Percentiles rank a stretch among this genome's conserved stretches.
phyloP scores from a whole-genome alignment of 2,329 filamentous ascomycete species.

The Calonectria leucothoes region DNA sequence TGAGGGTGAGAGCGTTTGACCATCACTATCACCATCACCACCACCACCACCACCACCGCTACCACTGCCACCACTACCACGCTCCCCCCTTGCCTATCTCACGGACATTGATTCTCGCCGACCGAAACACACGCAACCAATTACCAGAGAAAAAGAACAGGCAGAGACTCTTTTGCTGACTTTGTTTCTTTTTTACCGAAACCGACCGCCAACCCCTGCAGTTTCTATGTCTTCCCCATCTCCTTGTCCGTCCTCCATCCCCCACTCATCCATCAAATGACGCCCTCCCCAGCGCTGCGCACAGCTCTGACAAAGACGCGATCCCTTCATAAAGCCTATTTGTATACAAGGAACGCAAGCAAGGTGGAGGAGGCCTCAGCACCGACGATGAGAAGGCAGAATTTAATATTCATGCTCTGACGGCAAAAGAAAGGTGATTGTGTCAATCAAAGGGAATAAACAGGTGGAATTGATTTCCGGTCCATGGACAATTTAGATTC shows the following conservation, averaged over 20 bases:
- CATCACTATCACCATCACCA: too few species aligned
- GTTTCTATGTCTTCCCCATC: background rate
- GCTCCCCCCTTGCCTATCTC: background rate
- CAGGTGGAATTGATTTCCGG: too few species aligned
- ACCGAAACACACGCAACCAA: background rate
- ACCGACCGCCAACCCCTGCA: background rate
- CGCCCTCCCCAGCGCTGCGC: background rate
- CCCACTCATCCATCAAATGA: background rate
- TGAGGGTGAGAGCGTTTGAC: background rate
- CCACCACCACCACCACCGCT: too few species aligned
- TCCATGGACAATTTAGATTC: background rate
- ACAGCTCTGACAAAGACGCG: background rate
- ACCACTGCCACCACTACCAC: background rate
- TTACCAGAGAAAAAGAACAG: background rate
- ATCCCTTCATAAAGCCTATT: slow-evolving; percentile 1
- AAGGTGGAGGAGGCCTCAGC: background rate
- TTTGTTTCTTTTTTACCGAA: background rate
- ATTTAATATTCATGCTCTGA: background rate
- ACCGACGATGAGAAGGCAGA: background rate
- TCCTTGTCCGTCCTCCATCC: background rate
- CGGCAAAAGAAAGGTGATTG: background rate
- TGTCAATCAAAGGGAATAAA: too few species aligned
- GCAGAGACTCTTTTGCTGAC: too few species aligned
- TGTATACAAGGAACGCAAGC: background rate
- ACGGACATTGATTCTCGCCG: background rate